phyloP scores from a whole-genome alignment of 1,284 basidiomycete genomes.

The Leccinum proliferum region DNA sequence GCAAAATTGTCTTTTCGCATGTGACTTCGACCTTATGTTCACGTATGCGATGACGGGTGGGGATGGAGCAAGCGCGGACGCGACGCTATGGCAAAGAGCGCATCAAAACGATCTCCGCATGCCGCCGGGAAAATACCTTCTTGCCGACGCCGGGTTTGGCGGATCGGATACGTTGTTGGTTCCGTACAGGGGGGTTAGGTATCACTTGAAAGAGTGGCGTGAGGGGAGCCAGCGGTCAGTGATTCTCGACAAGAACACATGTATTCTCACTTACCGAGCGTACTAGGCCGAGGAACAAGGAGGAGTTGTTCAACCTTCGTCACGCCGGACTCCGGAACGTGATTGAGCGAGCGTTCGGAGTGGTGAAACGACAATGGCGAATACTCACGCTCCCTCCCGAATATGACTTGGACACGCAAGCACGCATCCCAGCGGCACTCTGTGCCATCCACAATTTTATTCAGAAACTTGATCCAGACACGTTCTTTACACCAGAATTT shows the following conservation, averaged over 20 bases:
- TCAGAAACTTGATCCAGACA: background rate
- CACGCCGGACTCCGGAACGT: conserved; percentile 38
- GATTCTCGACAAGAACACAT: background rate
- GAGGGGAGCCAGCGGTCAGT: background rate
- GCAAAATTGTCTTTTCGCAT: conserved; percentile 5
- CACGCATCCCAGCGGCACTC: conserved; percentile 27
- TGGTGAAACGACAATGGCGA: background rate
- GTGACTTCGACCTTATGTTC: conserved; percentile 5
- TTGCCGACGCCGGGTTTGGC: background rate
- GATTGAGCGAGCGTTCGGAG: background rate
- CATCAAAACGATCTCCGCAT: background rate
- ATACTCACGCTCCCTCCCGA: conserved; percentile 11
- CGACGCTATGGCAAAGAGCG: background rate
- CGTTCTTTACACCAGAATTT: conserved; percentile 1
- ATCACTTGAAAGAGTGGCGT: background rate
- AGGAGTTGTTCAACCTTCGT: conserved; percentile 41
- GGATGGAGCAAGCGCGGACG: background rate
- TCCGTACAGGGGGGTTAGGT: background rate
- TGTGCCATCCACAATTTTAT: conserved; percentile 29
- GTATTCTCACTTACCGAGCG: background rate
- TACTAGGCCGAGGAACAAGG: conserved; percentile 10
- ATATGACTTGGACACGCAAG: conserved; percentile 29
- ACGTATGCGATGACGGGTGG: background rate
- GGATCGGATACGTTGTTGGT: background rate
- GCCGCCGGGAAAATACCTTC: background rate